Base-by-base conservation (phyloP, 2,329 filamentous ascomycete genomes). In the Juglanconis juglandina region DNA sequence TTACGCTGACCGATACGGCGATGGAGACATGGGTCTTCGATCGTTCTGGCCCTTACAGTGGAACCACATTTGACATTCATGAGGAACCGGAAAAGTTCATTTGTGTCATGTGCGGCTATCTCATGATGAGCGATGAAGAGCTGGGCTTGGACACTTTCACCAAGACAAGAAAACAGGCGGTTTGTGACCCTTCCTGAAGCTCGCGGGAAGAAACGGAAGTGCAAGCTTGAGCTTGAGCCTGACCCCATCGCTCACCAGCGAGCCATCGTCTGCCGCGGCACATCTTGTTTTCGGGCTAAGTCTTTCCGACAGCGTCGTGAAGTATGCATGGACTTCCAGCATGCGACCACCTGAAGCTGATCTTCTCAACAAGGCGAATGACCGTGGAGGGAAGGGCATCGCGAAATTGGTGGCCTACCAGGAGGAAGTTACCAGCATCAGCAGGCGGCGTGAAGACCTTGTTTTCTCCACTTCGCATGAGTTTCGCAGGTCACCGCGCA, bases 281-380 rank as follows among this genome's bases (percentile, higher is more conserved):
- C 66, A 47, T 61, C 63, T n/a, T 70, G 62, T 51, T 71, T 63
- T 63, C 30, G 66, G 41, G 37, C 53, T 24, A 24, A 24, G 24
- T 1, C 24, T n/a, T n/a, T n/a, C n/a, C 63, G 52, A 67, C 42
- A 62, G 65, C 41, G 65, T 74, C 7, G 66, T 68, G n/a, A 73
- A 73, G 62, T 73, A 73, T 60, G 67, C 68, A 48, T 73, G 66
- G 69, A 64, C 61, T 35, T 72, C 66, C 44, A 65, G 71, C 46
- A 69, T 68, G 66, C 66, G 65, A 57, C 44, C 57, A 44, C 53
- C 63, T 6, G 70, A 72, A 58, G 61, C 59, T 48, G 62, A 71
- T 35, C 61, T 68, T 37, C 67, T 73, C 41, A 67, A 4, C n/a
- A n/a, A 6, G 1, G 24, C 46, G 3, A 3, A 48, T 7, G 10